These are phyloP conservation scores for Pilatotrama ljubarskyi DNA, from an alignment of 768 basidiomycete species.

Conservation along the genomic window DNA sequence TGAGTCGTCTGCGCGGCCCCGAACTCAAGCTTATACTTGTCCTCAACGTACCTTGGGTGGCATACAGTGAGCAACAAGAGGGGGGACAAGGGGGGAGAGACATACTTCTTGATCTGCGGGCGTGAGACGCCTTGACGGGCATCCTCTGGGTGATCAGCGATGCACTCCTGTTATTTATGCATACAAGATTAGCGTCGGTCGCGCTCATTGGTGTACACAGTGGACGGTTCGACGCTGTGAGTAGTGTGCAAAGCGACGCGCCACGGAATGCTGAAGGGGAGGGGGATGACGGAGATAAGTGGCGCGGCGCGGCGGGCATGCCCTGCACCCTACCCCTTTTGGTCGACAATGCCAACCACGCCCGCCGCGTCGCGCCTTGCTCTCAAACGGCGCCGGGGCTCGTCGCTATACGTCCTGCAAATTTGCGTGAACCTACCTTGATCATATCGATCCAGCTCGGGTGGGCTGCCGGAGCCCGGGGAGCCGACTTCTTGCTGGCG, in stretches of 20 bases:
- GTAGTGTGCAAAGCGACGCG: constrained; percentile 1
- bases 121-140: constrained; percentile 85
- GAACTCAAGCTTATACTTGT: constrained; percentile 78
- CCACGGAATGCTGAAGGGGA: constrained; percentile 21
- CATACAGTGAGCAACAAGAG: constrained; percentile 19
- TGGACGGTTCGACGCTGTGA: neutral
- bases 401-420: neutral
- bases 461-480: constrained; percentile 44
- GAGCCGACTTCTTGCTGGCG: constrained; percentile 43
- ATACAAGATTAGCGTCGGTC: neutral
- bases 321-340: constrained; percentile 47
- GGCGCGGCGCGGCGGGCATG: constrained; percentile 34
- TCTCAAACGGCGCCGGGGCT: neutral
- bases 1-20: constrained; percentile 76
- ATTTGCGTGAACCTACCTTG: constrained; percentile 47
- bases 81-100: constrained; percentile 21
- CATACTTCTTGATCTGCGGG: constrained; percentile 90
- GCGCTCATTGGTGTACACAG: neutral
- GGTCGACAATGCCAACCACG: constrained; percentile 21
- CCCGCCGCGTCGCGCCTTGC: constrained; percentile 7
- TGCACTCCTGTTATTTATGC: constrained; percentile 67
- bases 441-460: constrained; percentile 79
- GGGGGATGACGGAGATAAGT: constrained; percentile 24
- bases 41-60: constrained; percentile 72
- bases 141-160: constrained; percentile 70